Evolutionary conservation across 2,329 filamentous ascomycete species (phyloP).

Genomic region (Neonectria coccinea): DNA sequence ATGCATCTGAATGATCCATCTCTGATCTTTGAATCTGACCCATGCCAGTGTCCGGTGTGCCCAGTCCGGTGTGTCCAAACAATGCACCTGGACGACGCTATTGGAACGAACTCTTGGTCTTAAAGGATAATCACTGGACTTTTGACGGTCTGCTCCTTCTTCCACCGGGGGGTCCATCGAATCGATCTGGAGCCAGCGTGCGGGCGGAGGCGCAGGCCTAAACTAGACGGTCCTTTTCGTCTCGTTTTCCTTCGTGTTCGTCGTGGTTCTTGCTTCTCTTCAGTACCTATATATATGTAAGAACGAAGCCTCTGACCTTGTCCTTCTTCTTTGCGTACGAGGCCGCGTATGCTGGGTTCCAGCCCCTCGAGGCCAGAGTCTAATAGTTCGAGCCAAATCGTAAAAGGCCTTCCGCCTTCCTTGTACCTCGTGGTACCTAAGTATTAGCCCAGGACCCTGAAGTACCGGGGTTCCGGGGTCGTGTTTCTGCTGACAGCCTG

Average conservation of each 20-base stretch:
- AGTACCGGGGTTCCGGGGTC: slow-evolving; percentile 1
- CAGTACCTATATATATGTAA: too few relatives aligned
- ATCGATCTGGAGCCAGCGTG: slow-evolving; percentile 6
- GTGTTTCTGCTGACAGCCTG: slow-evolving; percentile 7
- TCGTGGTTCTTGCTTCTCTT: too few relatives aligned
- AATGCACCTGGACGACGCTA: too few relatives aligned
- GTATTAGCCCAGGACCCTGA: slow-evolving; percentile 15
- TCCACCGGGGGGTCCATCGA: neutral
- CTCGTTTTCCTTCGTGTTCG: neutral
- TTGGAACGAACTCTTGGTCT: too few relatives aligned
- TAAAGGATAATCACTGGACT: neutral
- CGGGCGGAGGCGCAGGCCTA: neutral
- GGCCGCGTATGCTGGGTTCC: neutral
- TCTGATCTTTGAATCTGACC: too few relatives aligned
- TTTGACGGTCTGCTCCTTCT: neutral
- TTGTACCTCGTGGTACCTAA: slow-evolving; percentile 18
- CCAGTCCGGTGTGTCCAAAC: neutral
- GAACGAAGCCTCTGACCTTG: neutral
- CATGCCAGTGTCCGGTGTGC: neutral
- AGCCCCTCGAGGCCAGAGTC: neutral
- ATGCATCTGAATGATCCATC: neutral
- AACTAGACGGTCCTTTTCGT: neutral
- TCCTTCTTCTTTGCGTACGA: neutral
- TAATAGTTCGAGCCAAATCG: neutral
- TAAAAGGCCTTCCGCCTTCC: neutral